Percentiles rank a stretch among this genome's conserved stretches.
Evolutionary conservation across 805 yeast genomes (phyloP).

Genomic region (Danielozyma ontarioensis): DNA sequence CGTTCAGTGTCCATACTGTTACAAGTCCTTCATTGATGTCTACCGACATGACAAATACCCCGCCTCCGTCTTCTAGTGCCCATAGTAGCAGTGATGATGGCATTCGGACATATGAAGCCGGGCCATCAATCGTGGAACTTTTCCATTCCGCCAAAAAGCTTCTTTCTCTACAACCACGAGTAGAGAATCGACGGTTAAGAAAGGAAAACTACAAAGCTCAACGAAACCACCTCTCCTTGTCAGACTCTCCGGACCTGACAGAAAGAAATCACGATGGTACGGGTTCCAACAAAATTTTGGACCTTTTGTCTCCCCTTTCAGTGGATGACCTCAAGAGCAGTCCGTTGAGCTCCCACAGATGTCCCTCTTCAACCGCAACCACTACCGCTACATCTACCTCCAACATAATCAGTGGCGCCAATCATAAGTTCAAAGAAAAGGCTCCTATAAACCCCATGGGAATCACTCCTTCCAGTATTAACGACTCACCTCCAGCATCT

Average conservation of each 20-base stretch:
- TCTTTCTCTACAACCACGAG: slow-evolving; percentile 33
- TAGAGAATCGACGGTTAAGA: slow-evolving; percentile 34
- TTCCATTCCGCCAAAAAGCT: slow-evolving; percentile 38
- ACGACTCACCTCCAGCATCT: slow-evolving; percentile 15
- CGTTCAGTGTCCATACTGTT: too few species aligned
- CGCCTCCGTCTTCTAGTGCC: too few species aligned
- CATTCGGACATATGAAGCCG: neutral
- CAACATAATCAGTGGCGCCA: neutral
- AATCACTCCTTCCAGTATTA: slow-evolving; percentile 29
- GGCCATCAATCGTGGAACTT: slow-evolving; percentile 36
- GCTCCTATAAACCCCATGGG: slow-evolving; percentile 1
- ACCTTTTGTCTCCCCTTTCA: slow-evolving; percentile 36
- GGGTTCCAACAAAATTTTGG: slow-evolving; percentile 23
- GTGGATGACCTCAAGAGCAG: slow-evolving; percentile 30
- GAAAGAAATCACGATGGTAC: too few species aligned
- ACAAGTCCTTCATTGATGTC: too few species aligned
- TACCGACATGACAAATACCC: too few species aligned
- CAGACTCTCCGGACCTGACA: slow-evolving; percentile 5
- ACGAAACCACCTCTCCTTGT: slow-evolving; percentile 5
- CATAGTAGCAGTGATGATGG: too few species aligned
- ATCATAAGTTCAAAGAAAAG: neutral
- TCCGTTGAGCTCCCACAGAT: neutral
- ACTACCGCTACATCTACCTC: neutral
- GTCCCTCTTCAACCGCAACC: neutral
- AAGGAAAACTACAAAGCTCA: slow-evolving; percentile 28